Evolutionary conservation across 75 land plant genomes (phyloP), one percentile per base, ranked within the genome.

Genomic region (Cunninghamia lanceolata): DNA sequence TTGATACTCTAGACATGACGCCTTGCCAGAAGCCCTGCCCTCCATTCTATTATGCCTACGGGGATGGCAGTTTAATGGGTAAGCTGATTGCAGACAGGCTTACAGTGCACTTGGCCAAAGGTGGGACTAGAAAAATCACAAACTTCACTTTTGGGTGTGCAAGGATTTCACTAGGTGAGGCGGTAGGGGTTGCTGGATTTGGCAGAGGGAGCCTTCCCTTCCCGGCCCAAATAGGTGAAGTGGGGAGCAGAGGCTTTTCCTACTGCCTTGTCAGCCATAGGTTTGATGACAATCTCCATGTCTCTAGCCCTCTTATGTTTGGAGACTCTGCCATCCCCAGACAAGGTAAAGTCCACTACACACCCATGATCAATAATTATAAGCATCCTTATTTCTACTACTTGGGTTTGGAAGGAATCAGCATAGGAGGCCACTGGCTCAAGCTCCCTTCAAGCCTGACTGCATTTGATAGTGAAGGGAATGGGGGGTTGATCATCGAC

Each of bases 121-220:
- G 81, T 42, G 80, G 52, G 42, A 16, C 68, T 32, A 11, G 86
- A 15, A 17, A 30, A 25, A 47, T 94, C 68, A 54, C 25, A 11
- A 94, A 94, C 42, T 93, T 93, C 86, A 94, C 94, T 42, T 95
- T 95, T 84, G 95, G 89, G 0, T 93, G 95, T 87, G 91, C 95
- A 21, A 92, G 92, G 81, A 81, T 91, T 38, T 84, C 95, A 5
- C 92, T 94, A 16, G 94, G 80, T 36, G 95, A 94, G 87, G 89
- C 95, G 70, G 66, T 94, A n/a, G 97, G 97, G 8, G 92, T 95
- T 28, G 95, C 94, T 35, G 97, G 97, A 0, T 93, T 95, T 88
- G 97, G 97, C 86, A 91, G 89, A 36, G 97, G 97, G 38, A 14
- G 40, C 3, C 90, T 95, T 43, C 92, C 97, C 30, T 80, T 95